Conservation (phyloP, 768 basidiomycete genomes). For the Russula sp. region DNA sequence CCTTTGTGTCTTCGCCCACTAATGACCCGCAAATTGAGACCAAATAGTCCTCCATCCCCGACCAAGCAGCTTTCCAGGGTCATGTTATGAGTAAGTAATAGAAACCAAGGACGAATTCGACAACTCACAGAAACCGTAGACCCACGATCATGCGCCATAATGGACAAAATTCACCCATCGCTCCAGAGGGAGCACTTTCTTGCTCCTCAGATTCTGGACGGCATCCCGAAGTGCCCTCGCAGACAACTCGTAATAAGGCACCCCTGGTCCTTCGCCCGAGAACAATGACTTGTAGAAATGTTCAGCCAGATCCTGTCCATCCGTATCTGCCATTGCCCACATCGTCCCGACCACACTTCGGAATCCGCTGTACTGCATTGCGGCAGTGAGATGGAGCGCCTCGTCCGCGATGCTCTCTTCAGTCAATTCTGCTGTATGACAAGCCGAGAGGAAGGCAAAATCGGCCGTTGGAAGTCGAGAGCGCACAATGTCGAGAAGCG, state of each 20-base stretch:
- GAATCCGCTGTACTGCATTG: background rate
- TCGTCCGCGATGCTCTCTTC: background rate
- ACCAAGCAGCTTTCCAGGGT: no score
- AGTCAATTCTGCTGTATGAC: background rate
- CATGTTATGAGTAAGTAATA: no score
- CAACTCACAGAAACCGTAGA: no score
- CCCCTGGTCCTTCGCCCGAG: background rate
- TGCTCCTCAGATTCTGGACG: background rate
- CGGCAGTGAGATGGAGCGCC: background rate
- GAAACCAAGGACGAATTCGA: no score
- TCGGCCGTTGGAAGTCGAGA: no score
- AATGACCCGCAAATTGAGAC: no score
- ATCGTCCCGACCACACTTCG: background rate
- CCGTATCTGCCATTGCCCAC: no score
- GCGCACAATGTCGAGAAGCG: no score
- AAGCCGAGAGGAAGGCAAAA: no score
- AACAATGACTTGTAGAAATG: background rate
- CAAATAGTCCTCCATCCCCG: no score
- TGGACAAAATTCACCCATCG: constrained; percentile 6
- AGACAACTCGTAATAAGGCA: background rate
- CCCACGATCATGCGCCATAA: background rate
- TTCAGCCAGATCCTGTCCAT: background rate
- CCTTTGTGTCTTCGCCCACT: no score
- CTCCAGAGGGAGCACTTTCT: background rate
- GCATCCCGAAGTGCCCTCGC: no score